A percentile compares a stretch with the other conserved stretches of the same genome.
These are phyloP conservation scores for Aspergillus sp. DNA, from an alignment of 2,329 filamentous ascomycete species.

Conservation along the genomic window DNA sequence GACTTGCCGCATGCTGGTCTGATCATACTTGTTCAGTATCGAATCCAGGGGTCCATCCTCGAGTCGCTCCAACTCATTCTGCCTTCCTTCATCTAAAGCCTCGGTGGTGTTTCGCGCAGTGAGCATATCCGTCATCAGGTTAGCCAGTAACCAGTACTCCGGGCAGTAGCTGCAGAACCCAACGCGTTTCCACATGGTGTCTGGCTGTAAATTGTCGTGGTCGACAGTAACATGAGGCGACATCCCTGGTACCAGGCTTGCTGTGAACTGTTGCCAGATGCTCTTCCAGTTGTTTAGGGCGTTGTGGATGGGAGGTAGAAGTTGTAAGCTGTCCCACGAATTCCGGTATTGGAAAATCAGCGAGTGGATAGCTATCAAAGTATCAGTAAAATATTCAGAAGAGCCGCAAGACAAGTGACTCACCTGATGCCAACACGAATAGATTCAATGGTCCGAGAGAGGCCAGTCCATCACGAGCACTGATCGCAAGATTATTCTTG, in stretches of 20 bases:
- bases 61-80: slow-evolving; percentile 11
- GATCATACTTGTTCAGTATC: slow-evolving; percentile 43
- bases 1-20: slow-evolving; percentile 47
- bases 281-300: slow-evolving; percentile 31
- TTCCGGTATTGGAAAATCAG: slow-evolving; percentile 45
- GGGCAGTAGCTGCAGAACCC: slow-evolving; percentile 39
- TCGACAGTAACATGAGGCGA: slow-evolving; percentile 20
- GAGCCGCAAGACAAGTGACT: background rate
- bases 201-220: slow-evolving; percentile 20
- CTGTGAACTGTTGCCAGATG: slow-evolving; percentile 25
- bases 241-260: background rate
- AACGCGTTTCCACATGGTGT: slow-evolving; percentile 40
- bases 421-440: slow-evolving; percentile 33
- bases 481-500: slow-evolving; percentile 15
- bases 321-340: slow-evolving; percentile 32
- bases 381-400: background rate
- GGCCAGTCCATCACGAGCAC: slow-evolving; percentile 20
- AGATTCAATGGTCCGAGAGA: slow-evolving; percentile 31
- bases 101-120: background rate
- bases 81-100: slow-evolving; percentile 11
- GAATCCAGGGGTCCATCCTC: slow-evolving; percentile 26
- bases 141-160: slow-evolving; percentile 45
- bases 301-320: slow-evolving; percentile 36
- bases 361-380: slow-evolving; percentile 25
- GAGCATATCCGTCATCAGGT: slow-evolving; percentile 24